phyloP scores from a whole-genome alignment of 2,329 filamentous ascomycete species.

The Gaeumannomyces sp. region DNA sequence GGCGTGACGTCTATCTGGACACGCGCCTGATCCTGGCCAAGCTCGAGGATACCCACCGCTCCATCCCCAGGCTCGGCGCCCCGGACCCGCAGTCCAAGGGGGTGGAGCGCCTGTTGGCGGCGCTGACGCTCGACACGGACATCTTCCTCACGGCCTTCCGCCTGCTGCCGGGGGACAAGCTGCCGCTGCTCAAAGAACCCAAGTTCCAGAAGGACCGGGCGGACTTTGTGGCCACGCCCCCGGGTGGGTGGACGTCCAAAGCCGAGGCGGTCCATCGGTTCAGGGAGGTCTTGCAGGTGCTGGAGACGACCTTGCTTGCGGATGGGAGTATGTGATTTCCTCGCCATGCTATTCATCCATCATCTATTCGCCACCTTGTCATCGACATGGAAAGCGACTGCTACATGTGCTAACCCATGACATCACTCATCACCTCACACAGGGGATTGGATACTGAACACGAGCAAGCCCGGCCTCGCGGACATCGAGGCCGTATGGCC shows the following conservation, averaged over 20 bases:
- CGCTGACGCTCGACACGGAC: conserved; percentile 48
- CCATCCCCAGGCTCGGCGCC: conserved; percentile 26
- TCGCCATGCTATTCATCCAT: background rate
- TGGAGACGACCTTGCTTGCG: conserved; percentile 57
- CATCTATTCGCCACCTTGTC: background rate
- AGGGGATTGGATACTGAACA: conserved; percentile 51
- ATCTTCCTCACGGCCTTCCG: conserved; percentile 47
- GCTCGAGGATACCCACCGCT: conserved; percentile 50
- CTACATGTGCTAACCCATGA: background rate
- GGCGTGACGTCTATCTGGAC: conserved; percentile 63
- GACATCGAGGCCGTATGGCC: conserved; percentile 67
- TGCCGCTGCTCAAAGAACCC: conserved; percentile 49
- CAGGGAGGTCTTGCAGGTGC: conserved; percentile 44
- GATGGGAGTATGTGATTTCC: conserved; percentile 44
- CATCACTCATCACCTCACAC: too few species aligned
- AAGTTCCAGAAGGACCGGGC: conserved; percentile 53
- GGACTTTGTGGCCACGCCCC: conserved; percentile 27
- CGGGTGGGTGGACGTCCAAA: conserved; percentile 24
- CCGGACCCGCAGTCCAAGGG: conserved; percentile 34
- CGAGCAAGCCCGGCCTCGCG: conserved; percentile 45
- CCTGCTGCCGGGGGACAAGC: conserved; percentile 47
- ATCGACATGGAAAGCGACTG: background rate
- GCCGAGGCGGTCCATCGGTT: conserved; percentile 53
- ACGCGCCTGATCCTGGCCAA: conserved; percentile 61
- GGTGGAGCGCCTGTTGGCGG: conserved; percentile 49